phyloP scores from a whole-genome alignment of 75 land plant species.

The Gnetum montanum region DNA sequence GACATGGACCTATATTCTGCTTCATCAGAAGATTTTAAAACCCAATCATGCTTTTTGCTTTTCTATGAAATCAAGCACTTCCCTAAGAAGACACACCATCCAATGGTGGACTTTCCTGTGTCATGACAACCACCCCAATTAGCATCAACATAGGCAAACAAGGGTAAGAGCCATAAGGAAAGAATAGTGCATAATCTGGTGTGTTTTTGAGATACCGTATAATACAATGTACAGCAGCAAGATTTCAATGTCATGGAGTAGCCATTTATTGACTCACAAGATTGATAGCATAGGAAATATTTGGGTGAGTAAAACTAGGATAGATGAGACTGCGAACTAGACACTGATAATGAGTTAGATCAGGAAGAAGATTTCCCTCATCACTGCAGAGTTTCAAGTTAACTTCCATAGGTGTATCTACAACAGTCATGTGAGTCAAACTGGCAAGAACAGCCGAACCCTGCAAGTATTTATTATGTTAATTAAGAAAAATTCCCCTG shows the following conservation, averaged over 20 bases:
- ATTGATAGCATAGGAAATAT: slow-evolving; percentile 17
- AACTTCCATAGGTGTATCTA: slow-evolving; percentile 2
- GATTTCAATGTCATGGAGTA: slow-evolving; percentile 13
- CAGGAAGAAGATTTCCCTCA: background rate
- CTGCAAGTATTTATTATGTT: slow-evolving; percentile 11
- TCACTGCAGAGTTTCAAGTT: background rate
- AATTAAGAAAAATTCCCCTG: slow-evolving; percentile 5
- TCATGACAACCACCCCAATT: slow-evolving; percentile 22
- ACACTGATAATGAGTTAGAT: slow-evolving; percentile 1
- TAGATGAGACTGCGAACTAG: slow-evolving; percentile 20
- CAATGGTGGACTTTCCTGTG: slow-evolving; percentile 8
- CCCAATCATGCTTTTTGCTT: slow-evolving; percentile 17
- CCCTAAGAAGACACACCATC: slow-evolving; percentile 19
- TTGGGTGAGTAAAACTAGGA: slow-evolving; percentile 15
- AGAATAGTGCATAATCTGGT: slow-evolving; percentile 1
- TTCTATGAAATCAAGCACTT: slow-evolving; percentile 11
- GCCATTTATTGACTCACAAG: slow-evolving; percentile 15
- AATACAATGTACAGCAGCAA: slow-evolving; percentile 8
- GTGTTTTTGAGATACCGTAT: slow-evolving; percentile 15
- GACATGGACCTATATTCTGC: slow-evolving; percentile 20
- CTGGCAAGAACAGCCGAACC: slow-evolving; percentile 6
- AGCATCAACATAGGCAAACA: slow-evolving; percentile 1
- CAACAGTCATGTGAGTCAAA: slow-evolving; percentile 1
- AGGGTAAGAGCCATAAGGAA: background rate
- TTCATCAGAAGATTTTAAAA: slow-evolving; percentile 20